Percentiles rank a stretch among this genome's conserved stretches.
phyloP scores from a whole-genome alignment of 2,329 filamentous ascomycete species.

The Aureobasidium pullulans region DNA sequence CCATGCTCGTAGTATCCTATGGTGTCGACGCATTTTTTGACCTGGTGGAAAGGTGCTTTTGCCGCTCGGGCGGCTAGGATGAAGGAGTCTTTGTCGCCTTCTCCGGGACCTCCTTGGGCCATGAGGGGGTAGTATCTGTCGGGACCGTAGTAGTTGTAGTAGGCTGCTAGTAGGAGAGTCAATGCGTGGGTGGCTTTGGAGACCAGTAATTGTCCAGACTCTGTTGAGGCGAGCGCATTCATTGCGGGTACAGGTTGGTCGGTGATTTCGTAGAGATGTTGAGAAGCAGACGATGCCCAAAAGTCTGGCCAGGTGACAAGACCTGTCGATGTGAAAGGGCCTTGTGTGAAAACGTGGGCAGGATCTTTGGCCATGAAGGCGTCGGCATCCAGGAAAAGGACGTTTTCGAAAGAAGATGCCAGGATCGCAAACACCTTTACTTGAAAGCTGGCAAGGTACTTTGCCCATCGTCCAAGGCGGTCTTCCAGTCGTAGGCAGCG shows the following conservation, averaged over 20 bases:
- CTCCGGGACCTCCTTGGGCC: constrained; percentile 40
- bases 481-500: constrained; percentile 38
- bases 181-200: constrained; percentile 36
- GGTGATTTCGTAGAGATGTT: constrained; percentile 33
- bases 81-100: constrained; percentile 48
- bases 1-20: constrained; percentile 15
- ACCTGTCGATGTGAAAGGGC: constrained; percentile 35
- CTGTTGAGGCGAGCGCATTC: constrained; percentile 26
- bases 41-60: constrained; percentile 34
- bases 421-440: constrained; percentile 43
- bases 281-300: constrained; percentile 34
- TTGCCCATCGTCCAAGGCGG: constrained; percentile 26
- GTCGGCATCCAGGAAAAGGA: constrained; percentile 44
- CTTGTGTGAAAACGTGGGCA: constrained; percentile 30
- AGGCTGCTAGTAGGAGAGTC: constrained; percentile 39
- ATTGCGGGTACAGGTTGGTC: constrained; percentile 24
- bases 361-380: constrained; percentile 39
- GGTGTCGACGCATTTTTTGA: constrained; percentile 21
- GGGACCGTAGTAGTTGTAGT: constrained; percentile 44
- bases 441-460: constrained; percentile 31
- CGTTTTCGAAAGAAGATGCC: constrained; percentile 43
- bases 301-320: constrained; percentile 44
- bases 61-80: constrained; percentile 37
- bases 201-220: constrained; percentile 40
- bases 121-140: constrained; percentile 39